Evolutionary conservation across 2,329 filamentous ascomycete species (phyloP), one percentile per base, ranked within the genome.

Genomic region (Stemphylium vesicarium): DNA sequence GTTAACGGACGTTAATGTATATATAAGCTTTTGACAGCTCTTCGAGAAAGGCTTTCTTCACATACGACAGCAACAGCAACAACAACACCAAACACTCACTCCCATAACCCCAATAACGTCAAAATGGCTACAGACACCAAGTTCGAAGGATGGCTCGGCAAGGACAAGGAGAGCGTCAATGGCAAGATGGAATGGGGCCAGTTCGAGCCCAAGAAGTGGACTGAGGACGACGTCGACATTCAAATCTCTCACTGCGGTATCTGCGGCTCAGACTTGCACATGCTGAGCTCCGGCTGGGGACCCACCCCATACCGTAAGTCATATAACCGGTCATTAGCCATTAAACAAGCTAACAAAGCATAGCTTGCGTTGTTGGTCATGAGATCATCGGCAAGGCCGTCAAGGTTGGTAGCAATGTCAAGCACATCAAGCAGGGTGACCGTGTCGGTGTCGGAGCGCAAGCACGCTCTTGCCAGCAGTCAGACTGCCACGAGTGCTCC

Each of bases 181-280:
- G 83, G 83, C 59, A 82, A 84, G 52, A 83, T 84, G 81, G 75
- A 78, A 44, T 84, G 81, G 82, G 75, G 79, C 50, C 75, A 75
- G 40, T 80, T 76, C 61, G 70, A 74, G 56, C 76, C 76, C 26
- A 79, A 79, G 69, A 71, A 72, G 5, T 71, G 65, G 57, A 90
- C 87, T 60, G 90, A 93, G 74, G 85, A 90, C 75, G 91, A 96
- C 39, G 64, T 71, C 57, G 69, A 73, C 47, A 73, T 76, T 51
- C 54, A 71, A 31, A 71, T 75, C 42, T 64, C 69, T 60, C 87
- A 64, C 54, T 74, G 73, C 59, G 72, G 73, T 48, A 65, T 75
- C 53, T 76, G 73, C 56, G 73, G 69, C 10, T 69, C 64, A 33
- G 73, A 75, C 24, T 24, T 75, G 20, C 72, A 76, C 67, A 72